phyloP scores from a whole-genome alignment of 2,329 filamentous ascomycete genomes.

The Cercospora brassicicola region DNA sequence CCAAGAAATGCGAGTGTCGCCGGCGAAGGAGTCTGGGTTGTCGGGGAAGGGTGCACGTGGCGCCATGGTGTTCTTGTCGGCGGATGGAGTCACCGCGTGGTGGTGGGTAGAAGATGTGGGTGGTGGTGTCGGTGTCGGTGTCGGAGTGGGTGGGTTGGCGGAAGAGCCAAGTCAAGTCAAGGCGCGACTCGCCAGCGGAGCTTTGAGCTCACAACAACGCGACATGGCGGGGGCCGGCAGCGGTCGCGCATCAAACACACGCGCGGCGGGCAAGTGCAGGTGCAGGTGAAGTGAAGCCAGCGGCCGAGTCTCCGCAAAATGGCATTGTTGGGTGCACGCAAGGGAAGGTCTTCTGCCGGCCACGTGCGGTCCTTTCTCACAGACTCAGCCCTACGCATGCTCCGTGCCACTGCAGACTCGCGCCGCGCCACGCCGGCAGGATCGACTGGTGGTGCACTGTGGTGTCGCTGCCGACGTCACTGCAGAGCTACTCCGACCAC shows the following conservation, averaged over 20 bases:
- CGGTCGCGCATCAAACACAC: background rate
- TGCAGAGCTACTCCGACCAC: background rate
- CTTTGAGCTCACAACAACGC: background rate
- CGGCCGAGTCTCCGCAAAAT: background rate
- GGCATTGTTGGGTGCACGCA: background rate
- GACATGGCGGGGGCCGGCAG: background rate
- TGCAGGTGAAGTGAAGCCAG: background rate
- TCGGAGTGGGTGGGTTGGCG: background rate
- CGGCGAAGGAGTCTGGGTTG: conserved; percentile 67
- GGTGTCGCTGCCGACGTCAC: background rate
- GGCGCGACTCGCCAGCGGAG: background rate
- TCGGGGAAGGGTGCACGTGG: conserved; percentile 48
- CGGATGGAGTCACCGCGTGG: background rate
- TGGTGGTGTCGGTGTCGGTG: background rate
- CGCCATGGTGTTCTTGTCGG: conserved; percentile 17
- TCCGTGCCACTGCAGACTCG: background rate
- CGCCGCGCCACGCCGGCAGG: background rate
- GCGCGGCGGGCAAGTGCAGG: background rate
- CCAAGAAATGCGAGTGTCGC: conserved; percentile 80
- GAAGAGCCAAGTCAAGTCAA: background rate
- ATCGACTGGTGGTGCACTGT: background rate
- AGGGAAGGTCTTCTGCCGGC: background rate
- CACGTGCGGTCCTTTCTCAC: background rate
- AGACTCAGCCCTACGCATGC: background rate
- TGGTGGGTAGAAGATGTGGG: background rate